Percentiles rank a stretch among this genome's conserved stretches.
Conservation (phyloP, 1,139 yeast species). For the Yamadazyma spencermartinsiae region DNA sequence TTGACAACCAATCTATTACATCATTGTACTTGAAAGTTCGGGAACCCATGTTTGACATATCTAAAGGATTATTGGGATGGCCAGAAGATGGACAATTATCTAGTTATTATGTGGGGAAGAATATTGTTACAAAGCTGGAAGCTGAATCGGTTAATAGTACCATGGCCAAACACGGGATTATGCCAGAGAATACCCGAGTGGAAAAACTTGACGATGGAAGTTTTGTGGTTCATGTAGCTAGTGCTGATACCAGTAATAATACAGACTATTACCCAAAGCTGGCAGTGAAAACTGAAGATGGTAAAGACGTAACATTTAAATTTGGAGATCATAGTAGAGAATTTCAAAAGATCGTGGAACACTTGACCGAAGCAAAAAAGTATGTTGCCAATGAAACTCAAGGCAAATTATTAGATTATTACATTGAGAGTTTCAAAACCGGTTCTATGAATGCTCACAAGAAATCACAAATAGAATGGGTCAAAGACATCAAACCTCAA, state of each 20-base stretch:
- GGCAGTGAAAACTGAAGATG: constrained; percentile 23
- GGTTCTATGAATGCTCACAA: constrained; percentile 88
- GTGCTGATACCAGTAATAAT: constrained; percentile 47
- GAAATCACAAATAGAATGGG: constrained; percentile 84
- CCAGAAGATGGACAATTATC: constrained; percentile 75
- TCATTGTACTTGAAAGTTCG: constrained; percentile 46
- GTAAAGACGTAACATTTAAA: constrained; percentile 45
- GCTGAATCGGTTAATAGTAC: constrained; percentile 65
- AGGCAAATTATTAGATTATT: constrained; percentile 59
- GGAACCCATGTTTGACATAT: constrained; percentile 52
- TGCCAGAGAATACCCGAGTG: constrained; percentile 84
- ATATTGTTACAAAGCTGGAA: constrained; percentile 56
- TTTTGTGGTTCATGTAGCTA: constrained; percentile 62
- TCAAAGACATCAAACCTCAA: constrained; percentile 77
- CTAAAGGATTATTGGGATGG: constrained; percentile 63
- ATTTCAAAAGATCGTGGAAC: constrained; percentile 57
- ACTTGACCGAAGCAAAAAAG: constrained; percentile 56
- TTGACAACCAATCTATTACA: constrained; percentile 28
- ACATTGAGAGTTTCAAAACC: constrained; percentile 69
- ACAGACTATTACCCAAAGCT: constrained; percentile 42
- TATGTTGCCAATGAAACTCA: constrained; percentile 77
- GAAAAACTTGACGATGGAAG: constrained; percentile 45
- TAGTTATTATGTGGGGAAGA: constrained; percentile 62
- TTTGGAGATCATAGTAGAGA: constrained; percentile 79
- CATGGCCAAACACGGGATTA: constrained; percentile 58